Percentiles rank a stretch among this genome's conserved stretches.
phyloP scores from a whole-genome alignment of 1,284 basidiomycete genomes.

The Marasmius tenuissimus region DNA sequence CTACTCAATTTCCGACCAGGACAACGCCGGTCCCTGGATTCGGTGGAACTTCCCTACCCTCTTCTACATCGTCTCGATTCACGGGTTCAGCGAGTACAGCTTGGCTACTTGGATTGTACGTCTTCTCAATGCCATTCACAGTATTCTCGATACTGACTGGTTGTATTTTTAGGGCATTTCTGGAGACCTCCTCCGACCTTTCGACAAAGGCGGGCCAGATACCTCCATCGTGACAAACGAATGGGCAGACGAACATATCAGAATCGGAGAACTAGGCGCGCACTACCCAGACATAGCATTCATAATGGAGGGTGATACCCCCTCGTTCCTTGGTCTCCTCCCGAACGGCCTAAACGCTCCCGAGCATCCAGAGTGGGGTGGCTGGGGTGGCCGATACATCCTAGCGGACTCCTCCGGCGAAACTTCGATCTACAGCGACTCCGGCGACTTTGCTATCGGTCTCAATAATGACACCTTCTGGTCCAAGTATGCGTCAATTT shows the following conservation, averaged over 20 bases:
- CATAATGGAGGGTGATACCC: conserved; percentile 8
- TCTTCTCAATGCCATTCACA: neutral
- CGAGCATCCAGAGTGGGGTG: neutral
- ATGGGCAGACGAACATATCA: conserved; percentile 2
- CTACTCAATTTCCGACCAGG: conserved; percentile 6
- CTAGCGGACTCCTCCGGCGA: neutral
- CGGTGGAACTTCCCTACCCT: conserved; percentile 1
- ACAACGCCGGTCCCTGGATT: conserved; percentile 5
- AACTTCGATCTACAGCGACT: neutral
- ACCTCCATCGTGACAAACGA: conserved; percentile 1
- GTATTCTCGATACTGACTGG: neutral
- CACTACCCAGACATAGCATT: conserved; percentile 1
- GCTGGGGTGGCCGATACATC: conserved; percentile 5
- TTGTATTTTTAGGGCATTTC: neutral
- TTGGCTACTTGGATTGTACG: neutral
- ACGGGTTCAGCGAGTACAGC: conserved; percentile 6
- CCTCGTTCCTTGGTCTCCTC: conserved; percentile 4
- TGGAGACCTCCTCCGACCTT: neutral
- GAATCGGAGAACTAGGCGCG: neutral
- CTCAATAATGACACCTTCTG: neutral
- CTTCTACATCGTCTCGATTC: conserved; percentile 7
- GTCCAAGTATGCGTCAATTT: conserved; percentile 7
- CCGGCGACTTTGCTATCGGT: conserved; percentile 1
- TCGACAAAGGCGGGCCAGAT: neutral
- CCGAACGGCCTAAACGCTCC: conserved; percentile 1